Evolutionary conservation across 805 yeast species (phyloP), one percentile per base, ranked within the genome.

Genomic region (Nakazawaea peltata): DNA sequence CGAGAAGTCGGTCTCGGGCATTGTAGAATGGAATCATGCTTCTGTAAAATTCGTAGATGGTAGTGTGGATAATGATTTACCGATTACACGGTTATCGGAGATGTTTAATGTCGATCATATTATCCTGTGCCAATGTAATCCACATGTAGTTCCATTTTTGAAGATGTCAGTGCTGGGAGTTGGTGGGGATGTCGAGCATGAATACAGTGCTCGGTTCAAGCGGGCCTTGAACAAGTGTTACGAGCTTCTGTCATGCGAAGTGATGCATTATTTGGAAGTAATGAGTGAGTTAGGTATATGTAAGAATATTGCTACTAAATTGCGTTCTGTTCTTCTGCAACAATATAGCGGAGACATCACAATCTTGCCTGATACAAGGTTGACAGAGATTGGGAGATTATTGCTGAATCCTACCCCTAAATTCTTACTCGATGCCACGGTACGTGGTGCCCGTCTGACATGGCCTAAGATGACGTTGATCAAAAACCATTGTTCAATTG

Each of bases 91-190:
- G 45, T 64, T 92, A 16, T 81, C 94, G 15, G 98, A 92, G 53
- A 87, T 92, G 95, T 92, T 92, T 56, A 90, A 92, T 50, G 96
- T 92, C 21, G 95, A 92, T 53, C 96, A 92, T 55, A 88, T 92
- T 42, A 87, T 92, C 46, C 98, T 97, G 0, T 90, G 95, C 30
- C 99, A 92, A 54, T 98, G 92, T 1, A 92, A 92, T 51, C 94
- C 97, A 0, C 98, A 92, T 53, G 94, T 92, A 12, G 84, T 83
- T 2, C 98, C 98, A 0, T 70, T 90, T 33, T 64, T 92, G 46
- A 77, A 77, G 44, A 60, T 77, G 35, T 76, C 87, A 0, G 67
- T 78, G 4, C 73, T 78, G 15, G 72, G 76, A 51, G 77, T 76
- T 15, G 87, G 86, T 10, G 84, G 84, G 6, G 79, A 72, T 43